Conservation (phyloP, 768 basidiomycete species). For the Strobilomyces echinocephalus region DNA sequence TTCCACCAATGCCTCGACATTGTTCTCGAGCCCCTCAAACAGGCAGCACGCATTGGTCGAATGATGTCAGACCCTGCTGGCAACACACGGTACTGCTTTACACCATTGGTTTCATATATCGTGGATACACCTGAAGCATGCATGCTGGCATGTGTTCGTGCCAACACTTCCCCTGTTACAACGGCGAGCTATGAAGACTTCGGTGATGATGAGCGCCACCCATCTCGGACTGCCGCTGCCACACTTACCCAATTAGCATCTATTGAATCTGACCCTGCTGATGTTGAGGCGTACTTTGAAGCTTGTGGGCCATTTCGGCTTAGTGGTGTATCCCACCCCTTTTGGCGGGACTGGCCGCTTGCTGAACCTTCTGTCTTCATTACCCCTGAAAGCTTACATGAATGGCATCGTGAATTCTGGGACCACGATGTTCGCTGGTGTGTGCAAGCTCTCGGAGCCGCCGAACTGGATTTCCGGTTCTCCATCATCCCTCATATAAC, state of each 20-base stretch:
- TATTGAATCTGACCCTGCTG: not conserved
- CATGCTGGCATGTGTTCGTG: not conserved
- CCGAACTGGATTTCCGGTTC: slow-evolving; percentile 9
- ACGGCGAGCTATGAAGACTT: not conserved
- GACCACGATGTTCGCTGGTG: not conserved
- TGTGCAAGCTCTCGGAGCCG: not conserved
- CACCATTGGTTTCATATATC: not conserved
- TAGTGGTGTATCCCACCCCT: too few relatives aligned
- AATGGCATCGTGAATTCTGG: too few relatives aligned
- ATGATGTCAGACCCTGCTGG: not conserved
- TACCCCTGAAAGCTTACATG: too few relatives aligned
- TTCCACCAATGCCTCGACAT: not conserved
- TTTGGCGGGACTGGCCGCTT: too few relatives aligned
- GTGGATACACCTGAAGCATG: not conserved
- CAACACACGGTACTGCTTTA: not conserved
- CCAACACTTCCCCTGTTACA: not conserved
- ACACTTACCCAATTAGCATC: not conserved
- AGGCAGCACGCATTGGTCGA: not conserved
- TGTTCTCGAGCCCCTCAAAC: not conserved
- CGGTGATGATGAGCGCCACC: too few relatives aligned
- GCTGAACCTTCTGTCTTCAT: too few relatives aligned
- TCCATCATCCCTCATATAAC: not conserved
- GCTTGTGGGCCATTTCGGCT: not conserved
- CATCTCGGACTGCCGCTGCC: not conserved
- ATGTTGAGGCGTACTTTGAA: not conserved